phyloP scores from a whole-genome alignment of 2,329 filamentous ascomycete genomes.

The Colletotrichum spinosum region DNA sequence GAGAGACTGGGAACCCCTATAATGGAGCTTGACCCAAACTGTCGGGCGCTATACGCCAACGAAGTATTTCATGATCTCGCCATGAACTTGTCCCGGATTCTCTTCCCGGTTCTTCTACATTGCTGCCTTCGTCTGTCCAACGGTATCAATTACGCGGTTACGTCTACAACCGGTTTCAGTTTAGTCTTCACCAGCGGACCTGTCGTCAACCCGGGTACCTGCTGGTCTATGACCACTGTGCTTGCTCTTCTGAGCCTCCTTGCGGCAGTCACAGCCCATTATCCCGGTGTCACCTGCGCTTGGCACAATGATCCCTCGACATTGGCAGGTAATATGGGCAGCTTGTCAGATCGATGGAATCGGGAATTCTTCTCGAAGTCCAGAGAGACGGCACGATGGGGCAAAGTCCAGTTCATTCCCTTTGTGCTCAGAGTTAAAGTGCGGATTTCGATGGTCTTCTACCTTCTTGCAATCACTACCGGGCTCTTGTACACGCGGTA shows the following conservation, averaged over 20 bases:
- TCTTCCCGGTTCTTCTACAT: neutral
- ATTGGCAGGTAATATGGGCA: no score
- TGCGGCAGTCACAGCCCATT: no score
- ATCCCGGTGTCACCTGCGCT: no score
- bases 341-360: no score
- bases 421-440: slow-evolving; percentile 1
- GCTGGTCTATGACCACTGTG: no score
- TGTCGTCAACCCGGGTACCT: no score
- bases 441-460: neutral
- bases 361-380: no score
- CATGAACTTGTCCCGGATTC: neutral
- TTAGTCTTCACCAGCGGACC: no score
- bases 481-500: neutral
- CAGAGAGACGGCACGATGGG: neutral
- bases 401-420: neutral
- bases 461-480: neutral
- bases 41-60: neutral
- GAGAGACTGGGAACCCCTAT: no score
- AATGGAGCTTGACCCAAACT: no score
- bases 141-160: neutral
- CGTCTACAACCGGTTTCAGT: neutral
- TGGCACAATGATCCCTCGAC: no score
- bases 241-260: no score
- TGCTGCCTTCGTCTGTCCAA: neutral
- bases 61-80: neutral